Evolutionary conservation across 352 stramenopile genomes (phyloP).

Genomic region (Pythium guiyangense): DNA sequence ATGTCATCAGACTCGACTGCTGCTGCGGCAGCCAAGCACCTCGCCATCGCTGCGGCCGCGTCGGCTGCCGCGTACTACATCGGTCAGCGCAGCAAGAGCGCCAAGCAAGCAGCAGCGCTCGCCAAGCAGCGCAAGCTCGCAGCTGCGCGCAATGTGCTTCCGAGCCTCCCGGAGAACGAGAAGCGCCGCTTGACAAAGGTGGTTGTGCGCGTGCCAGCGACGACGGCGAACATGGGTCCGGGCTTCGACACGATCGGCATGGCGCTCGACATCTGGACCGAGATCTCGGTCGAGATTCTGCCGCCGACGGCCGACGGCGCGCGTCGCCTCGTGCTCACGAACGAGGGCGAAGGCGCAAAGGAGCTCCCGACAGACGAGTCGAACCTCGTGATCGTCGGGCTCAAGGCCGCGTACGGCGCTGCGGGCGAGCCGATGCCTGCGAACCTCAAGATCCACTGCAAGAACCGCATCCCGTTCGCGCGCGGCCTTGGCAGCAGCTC

Average conservation of each 20-base stretch:
- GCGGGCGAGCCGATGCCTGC: slow-evolving; percentile 92
- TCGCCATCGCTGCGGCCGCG: slow-evolving; percentile 49
- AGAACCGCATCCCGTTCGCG: slow-evolving; percentile 97
- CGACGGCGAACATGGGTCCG: slow-evolving; percentile 97
- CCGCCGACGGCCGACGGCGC: slow-evolving; percentile 21
- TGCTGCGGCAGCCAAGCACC: slow-evolving; percentile 31
- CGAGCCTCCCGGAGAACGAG: slow-evolving; percentile 25
- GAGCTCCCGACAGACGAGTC: slow-evolving; percentile 89
- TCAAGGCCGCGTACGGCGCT: slow-evolving; percentile 94
- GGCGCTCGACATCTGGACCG: slow-evolving; percentile 98
- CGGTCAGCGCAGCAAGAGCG: slow-evolving; percentile 36
- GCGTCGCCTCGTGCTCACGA: slow-evolving; percentile 93
- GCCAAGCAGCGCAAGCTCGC: slow-evolving; percentile 14
- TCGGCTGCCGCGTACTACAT: slow-evolving; percentile 63
- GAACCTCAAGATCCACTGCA: slow-evolving; percentile 95
- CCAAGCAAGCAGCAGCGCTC: slow-evolving; percentile 19
- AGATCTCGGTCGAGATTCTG: slow-evolving; percentile 94
- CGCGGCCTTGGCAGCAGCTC: slow-evolving; percentile 95
- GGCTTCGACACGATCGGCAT: slow-evolving; percentile 98
- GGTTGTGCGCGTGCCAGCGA: slow-evolving; percentile 97
- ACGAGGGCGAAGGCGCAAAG: slow-evolving; percentile 94
- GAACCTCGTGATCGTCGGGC: slow-evolving; percentile 93
- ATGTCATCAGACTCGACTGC: not conserved
- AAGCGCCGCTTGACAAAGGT: slow-evolving; percentile 80
- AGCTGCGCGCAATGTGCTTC: slow-evolving; percentile 11